These are phyloP conservation scores for Gastrodia elata DNA, from an alignment of 106 monocot species.

Conservation along the genomic window DNA sequence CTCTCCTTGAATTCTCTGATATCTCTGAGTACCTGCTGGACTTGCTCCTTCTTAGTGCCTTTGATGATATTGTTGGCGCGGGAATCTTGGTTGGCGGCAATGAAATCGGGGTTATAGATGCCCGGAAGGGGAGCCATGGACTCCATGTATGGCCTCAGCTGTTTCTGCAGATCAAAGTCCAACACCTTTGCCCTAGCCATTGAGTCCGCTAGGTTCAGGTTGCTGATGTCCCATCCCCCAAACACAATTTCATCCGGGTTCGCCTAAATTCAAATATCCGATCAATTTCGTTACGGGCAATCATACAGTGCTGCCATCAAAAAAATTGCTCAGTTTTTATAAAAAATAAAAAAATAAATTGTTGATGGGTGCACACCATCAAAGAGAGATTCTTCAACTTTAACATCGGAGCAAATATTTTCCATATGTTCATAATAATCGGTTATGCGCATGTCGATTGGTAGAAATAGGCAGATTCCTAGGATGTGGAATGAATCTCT, in stretches of 20 bases:
- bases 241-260: constrained; percentile 90
- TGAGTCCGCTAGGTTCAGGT: constrained; percentile 87
- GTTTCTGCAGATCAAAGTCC: constrained; percentile 97
- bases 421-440: no score
- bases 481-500: no score
- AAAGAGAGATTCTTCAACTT: no score
- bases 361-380: no score
- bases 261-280: constrained; percentile 34
- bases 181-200: constrained; percentile 94
- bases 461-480: no score
- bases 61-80: constrained; percentile 79
- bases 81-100: constrained; percentile 88
- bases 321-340: no score
- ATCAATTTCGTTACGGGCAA: background rate
- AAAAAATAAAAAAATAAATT: no score
- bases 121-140: constrained; percentile 87
- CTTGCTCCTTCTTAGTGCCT: constrained; percentile 79
- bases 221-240: constrained; percentile 95
- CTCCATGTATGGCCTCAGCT: constrained; percentile 96
- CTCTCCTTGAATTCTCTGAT: constrained; percentile 98
- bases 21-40: constrained; percentile 79
- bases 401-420: no score
- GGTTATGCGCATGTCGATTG: no score
- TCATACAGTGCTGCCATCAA: no score
- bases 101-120: constrained; percentile 86